A percentile compares a stretch with the other conserved stretches of the same genome.
These are phyloP conservation scores for Priceomyces melissophilus DNA, from an alignment of 805 yeast genomes.

Conservation along the genomic window DNA sequence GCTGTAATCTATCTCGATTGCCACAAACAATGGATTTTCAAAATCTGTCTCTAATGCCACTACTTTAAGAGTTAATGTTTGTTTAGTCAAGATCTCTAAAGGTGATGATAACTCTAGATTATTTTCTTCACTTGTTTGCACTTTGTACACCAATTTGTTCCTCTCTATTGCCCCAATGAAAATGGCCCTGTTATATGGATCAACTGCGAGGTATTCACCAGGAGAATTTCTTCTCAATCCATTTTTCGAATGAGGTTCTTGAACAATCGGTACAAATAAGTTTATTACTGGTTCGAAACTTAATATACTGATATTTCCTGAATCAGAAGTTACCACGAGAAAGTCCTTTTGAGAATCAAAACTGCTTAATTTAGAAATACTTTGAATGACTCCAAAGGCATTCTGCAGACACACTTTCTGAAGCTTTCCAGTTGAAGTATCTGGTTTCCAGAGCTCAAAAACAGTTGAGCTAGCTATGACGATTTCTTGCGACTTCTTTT, in stretches of 20 bases:
- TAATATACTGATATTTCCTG: conserved; percentile 64
- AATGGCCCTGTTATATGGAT: conserved; percentile 67
- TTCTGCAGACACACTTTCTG: conserved; percentile 40
- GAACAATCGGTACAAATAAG: conserved; percentile 45
- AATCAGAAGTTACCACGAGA: conserved; percentile 70
- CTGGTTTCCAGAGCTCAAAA: conserved; percentile 52
- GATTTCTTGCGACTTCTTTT: conserved; percentile 55
- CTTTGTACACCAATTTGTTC: conserved; percentile 65
- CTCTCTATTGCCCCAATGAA: conserved; percentile 71
- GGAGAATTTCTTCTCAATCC: conserved; percentile 77
- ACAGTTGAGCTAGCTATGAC: conserved; percentile 54
- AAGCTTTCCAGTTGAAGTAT: conserved; percentile 56
- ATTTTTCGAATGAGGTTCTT: conserved; percentile 69
- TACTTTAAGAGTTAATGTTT: conserved; percentile 48
- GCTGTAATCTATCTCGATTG: conserved; percentile 62
- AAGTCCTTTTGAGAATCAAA: conserved; percentile 55
- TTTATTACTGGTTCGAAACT: conserved; percentile 39
- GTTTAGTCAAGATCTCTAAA: conserved; percentile 57
- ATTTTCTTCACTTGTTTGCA: conserved; percentile 47
- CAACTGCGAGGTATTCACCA: conserved; percentile 67
- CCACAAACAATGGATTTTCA: conserved; percentile 83
- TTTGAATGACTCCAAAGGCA: conserved; percentile 57
- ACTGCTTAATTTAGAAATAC: conserved; percentile 48
- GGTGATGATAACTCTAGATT: conserved; percentile 63
- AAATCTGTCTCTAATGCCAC: conserved; percentile 69